Percentiles rank a stretch among this genome's conserved stretches.
phyloP scores from a whole-genome alignment of 73 alveolate genomes.

The Tetrahymena malaccensis region DNA sequence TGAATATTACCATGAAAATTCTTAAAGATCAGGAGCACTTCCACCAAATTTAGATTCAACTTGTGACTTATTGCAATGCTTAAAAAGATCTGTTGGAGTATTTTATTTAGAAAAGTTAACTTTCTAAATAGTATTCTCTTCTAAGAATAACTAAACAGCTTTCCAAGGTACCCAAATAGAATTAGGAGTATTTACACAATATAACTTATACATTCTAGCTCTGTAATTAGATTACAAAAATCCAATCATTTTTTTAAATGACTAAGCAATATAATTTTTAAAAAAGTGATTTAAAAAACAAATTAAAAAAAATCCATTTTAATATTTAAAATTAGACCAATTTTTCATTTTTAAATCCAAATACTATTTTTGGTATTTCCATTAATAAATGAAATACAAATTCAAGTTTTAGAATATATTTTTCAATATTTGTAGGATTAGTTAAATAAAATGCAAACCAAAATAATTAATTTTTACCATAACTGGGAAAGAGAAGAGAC shows the following conservation, averaged over 20 bases:
- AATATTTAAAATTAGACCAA: too few species aligned
- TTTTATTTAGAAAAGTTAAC: not conserved
- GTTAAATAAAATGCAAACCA: not conserved
- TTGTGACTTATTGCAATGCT: not conserved
- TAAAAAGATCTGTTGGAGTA: not conserved
- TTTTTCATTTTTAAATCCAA: too few species aligned
- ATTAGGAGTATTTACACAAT: conserved; percentile 17
- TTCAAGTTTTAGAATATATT: too few species aligned
- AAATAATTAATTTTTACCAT: conserved; percentile 1
- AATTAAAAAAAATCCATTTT: too few species aligned
- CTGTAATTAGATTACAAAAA: conserved; percentile 17
- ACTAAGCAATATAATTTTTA: not conserved
- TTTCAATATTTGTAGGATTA: not conserved
- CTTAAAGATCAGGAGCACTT: not conserved
- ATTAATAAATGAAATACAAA: too few species aligned
- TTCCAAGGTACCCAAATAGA: conserved; percentile 36
- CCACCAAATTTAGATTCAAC: not conserved
- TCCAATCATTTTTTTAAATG: conserved; percentile 29
- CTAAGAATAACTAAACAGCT: conserved; percentile 14
- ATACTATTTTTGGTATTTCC: too few species aligned
- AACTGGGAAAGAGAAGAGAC: conserved; percentile 12
- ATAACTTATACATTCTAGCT: conserved; percentile 32
- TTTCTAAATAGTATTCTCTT: conserved; percentile 28
- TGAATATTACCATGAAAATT: not conserved
- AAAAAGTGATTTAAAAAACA: not conserved